Conservation (phyloP, 306 rosid genomes). For the Castanospermum australe region DNA sequence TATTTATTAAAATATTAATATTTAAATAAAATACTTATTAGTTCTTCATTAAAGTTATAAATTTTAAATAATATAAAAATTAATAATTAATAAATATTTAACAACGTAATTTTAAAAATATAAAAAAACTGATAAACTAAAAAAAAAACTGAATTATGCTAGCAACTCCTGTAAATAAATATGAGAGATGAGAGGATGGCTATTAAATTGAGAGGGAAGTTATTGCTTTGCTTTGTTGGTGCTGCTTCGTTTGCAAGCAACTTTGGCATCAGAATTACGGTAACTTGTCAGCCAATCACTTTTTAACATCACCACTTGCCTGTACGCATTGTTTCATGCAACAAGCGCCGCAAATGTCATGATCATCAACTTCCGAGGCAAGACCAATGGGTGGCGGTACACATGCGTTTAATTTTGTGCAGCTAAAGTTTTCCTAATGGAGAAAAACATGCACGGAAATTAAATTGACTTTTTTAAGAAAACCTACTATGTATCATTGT, state of each 20-base stretch:
- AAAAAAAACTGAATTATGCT: no score
- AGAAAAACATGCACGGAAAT: neutral
- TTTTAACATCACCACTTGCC: constrained; percentile 29
- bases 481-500: no score
- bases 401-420: constrained; percentile 6
- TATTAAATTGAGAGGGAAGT: neutral
- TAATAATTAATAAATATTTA: no score
- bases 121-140: no score
- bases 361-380: constrained; percentile 9
- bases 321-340: neutral
- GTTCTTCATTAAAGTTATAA: no score
- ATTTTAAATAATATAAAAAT: no score
- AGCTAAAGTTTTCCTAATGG: neutral
- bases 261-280: constrained; percentile 23
- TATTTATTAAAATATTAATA: no score
- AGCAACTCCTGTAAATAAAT: no score
- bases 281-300: constrained; percentile 31
- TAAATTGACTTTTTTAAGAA: neutral
- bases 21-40: no score
- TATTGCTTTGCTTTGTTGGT: neutral
- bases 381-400: neutral
- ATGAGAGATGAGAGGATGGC: neutral
- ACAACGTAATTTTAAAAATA: no score
- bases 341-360: constrained; percentile 31
- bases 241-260: constrained; percentile 27